phyloP scores from a whole-genome alignment of 495 filamentous ascomycete genomes.

The Hyaloscypha finlandica region DNA sequence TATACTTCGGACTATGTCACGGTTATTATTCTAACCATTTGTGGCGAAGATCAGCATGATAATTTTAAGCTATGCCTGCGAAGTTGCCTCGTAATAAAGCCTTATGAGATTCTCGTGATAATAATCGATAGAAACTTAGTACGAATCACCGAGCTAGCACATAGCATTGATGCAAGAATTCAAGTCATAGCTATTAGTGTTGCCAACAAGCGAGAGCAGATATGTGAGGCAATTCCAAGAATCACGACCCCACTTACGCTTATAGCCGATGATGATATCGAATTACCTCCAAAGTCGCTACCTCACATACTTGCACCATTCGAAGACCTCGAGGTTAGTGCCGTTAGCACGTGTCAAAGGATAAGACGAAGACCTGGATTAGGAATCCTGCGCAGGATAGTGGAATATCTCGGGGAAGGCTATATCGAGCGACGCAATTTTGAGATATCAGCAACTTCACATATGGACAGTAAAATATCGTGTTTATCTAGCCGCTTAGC shows the following conservation, averaged over 20 bases:
- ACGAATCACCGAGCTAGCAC: no score
- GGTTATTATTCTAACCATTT: no score
- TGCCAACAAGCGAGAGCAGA: slow-evolving; percentile 82
- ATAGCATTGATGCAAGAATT: slow-evolving; percentile 41
- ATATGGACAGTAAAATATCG: slow-evolving; percentile 80
- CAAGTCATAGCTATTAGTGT: slow-evolving; percentile 51
- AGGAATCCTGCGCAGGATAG: background rate
- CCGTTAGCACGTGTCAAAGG: slow-evolving; percentile 56
- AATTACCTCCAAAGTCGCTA: slow-evolving; percentile 70
- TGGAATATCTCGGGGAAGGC: background rate
- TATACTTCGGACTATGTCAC: no score
- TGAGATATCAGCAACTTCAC: slow-evolving; percentile 79
- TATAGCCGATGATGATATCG: slow-evolving; percentile 83
- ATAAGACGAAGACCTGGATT: slow-evolving; percentile 12
- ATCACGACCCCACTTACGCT: slow-evolving; percentile 71
- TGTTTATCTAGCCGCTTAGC: no score
- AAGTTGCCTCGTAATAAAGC: no score
- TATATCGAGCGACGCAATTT: slow-evolving; percentile 67
- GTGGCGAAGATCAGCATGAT: no score
- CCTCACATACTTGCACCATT: slow-evolving; percentile 80
- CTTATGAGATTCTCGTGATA: no score
- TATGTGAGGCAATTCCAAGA: slow-evolving; percentile 73
- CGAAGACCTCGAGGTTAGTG: slow-evolving; percentile 71
- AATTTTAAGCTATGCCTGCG: no score
- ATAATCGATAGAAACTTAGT: no score